These are phyloP conservation scores for Cnidoscolus chayamansa DNA, from an alignment of 441 rosid genomes.

Conservation along the genomic window DNA sequence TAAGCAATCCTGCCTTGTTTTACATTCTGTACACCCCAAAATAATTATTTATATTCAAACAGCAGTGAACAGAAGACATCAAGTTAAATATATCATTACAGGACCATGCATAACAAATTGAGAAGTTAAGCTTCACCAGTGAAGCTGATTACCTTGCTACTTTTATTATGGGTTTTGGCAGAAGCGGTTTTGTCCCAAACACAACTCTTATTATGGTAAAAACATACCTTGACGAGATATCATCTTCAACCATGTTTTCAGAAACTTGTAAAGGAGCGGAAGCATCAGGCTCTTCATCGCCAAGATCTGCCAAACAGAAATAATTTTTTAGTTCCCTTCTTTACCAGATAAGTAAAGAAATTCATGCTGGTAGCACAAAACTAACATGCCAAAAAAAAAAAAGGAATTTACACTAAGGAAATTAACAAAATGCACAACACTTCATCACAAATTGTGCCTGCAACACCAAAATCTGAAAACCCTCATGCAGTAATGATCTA, in stretches of 20 bases:
- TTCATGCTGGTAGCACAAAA: not conserved
- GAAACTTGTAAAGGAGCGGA: slow-evolving; percentile 54
- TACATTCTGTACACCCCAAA: not conserved
- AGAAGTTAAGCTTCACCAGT: not conserved
- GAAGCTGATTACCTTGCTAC: not conserved
- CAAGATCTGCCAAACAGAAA: slow-evolving; percentile 43
- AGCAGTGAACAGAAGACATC: not conserved
- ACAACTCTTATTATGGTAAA: not conserved
- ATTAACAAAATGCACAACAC: not conserved
- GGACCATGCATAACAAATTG: not conserved
- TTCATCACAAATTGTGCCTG: not conserved
- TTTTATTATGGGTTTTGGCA: no score
- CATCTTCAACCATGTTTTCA: slow-evolving; percentile 77
- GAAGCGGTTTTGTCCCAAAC: not conserved
- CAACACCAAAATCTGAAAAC: not conserved
- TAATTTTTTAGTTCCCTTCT: not conserved
- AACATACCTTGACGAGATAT: slow-evolving; percentile 75
- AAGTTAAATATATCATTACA: not conserved
- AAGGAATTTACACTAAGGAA: not conserved
- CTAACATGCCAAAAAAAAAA: not conserved
- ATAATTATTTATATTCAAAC: no score
- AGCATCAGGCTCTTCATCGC: slow-evolving; percentile 56
- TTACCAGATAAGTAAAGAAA: not conserved
- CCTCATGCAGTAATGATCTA: not conserved
- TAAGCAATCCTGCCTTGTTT: not conserved